Evolutionary conservation across 208 protist species (phyloP).

Genomic region (Leptomonas seymouri): DNA sequence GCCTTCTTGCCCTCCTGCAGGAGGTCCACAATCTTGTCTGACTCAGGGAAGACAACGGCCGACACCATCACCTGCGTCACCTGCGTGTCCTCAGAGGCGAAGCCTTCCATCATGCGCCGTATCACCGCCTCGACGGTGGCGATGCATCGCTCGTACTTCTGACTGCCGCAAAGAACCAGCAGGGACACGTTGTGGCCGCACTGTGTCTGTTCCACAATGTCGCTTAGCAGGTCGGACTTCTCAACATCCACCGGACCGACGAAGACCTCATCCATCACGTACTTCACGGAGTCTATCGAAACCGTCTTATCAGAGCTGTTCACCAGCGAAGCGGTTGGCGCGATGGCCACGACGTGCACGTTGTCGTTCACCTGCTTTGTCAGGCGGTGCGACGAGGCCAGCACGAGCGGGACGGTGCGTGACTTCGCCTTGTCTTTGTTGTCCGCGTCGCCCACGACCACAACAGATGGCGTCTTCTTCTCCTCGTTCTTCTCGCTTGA

Average conservation of each 20-base stretch:
- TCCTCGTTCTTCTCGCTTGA: neutral
- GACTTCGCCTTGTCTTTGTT: constrained; percentile 15
- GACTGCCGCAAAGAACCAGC: constrained; percentile 33
- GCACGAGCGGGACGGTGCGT: constrained; percentile 11
- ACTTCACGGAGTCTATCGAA: constrained; percentile 18
- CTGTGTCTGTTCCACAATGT: constrained; percentile 43
- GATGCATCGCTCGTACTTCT: constrained; percentile 16
- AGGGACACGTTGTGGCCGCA: constrained; percentile 56
- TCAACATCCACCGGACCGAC: constrained; percentile 24
- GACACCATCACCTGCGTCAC: constrained; percentile 33
- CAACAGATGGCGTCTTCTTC: constrained; percentile 12
- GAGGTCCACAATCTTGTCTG: constrained; percentile 38
- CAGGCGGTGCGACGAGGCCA: constrained; percentile 35
- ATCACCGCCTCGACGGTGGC: constrained; percentile 25
- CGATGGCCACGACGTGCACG: constrained; percentile 42
- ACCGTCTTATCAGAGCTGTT: constrained; percentile 34
- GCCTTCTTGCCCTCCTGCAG: constrained; percentile 12
- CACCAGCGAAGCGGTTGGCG: constrained; percentile 24
- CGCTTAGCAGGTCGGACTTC: constrained; percentile 44
- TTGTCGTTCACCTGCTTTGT: constrained; percentile 48
- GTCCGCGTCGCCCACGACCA: neutral
- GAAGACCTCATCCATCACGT: constrained; percentile 48
- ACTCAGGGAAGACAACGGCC: constrained; percentile 31
- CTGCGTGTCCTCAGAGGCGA: constrained; percentile 33
- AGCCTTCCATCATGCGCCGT: constrained; percentile 32